Evolutionary conservation across 2,329 filamentous ascomycete genomes (phyloP), one percentile per base, ranked within the genome.

Genomic region (Colletotrichum sojae): DNA sequence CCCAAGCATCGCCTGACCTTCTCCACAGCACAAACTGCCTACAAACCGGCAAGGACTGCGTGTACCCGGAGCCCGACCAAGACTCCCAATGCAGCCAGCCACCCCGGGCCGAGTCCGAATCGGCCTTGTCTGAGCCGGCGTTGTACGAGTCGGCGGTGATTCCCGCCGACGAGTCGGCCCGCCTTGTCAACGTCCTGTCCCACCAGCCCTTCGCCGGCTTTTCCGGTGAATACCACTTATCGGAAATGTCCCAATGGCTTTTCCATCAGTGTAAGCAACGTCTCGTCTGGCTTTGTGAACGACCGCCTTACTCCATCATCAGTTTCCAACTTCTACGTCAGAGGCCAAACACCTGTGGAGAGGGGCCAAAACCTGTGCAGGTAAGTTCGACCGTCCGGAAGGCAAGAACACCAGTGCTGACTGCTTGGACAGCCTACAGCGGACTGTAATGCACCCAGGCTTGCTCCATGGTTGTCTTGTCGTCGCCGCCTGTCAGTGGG

Each of bases 381-480:
- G 79, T 80, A 71, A 73, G 73, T 15, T n/a, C 43, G 52, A 48
- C 15, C 48, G n/a, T 27, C 40, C 22, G 3, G 16, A 15, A n/a
- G 48, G 6, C 15, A 39, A 66, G 27, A 25, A 52, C 31, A 56
- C 15, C 46, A n/a, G 13, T 52, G 46, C 58, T 75, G 69, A 67
- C 57, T 20, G 56, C 25, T 27, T 48, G 27, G 40, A 22, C 69
- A 84, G 82, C 48, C 80, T 84, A 49, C 80, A 82, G 68, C 79
- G 80, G 71, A 82, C 82, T 16, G 78, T 84, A 58, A 79, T 82
- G 53, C 82, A 83, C 64, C 81, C 81, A 2, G 82, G 82, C 3
- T 83, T 83, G 65, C 82, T 84, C 71, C 82, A 84, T 70, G 83
- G 81, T 71, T 83, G 82, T 25, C 73, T 84, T 55, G 79, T 83